A percentile compares a stretch with the other conserved stretches of the same genome.
These are phyloP conservation scores for Acanthochlamys bracteata DNA, from an alignment of 106 monocot species.

Conservation along the genomic window DNA sequence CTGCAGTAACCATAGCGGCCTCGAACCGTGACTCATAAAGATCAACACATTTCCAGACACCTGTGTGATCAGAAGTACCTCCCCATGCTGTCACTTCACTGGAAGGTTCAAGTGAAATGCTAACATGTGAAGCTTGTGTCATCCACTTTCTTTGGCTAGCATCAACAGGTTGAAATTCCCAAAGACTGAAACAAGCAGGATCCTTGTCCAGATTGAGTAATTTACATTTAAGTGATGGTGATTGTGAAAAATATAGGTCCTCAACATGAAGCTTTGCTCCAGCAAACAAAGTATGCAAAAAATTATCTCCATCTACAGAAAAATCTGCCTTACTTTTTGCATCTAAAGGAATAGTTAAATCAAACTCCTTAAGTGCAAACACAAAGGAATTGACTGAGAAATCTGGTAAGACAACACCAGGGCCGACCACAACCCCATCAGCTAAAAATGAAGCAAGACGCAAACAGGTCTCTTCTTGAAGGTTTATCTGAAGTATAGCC, in stretches of 20 bases:
- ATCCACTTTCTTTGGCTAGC: slow-evolving; percentile 85
- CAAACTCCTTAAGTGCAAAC: slow-evolving; percentile 72
- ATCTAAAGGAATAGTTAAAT: slow-evolving; percentile 73
- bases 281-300: slow-evolving; percentile 43
- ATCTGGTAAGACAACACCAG: slow-evolving; percentile 66
- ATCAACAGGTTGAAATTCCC: slow-evolving; percentile 88
- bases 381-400: slow-evolving; percentile 65
- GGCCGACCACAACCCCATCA: slow-evolving; percentile 82
- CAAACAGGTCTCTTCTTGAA: slow-evolving; percentile 89
- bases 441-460: slow-evolving; percentile 89
- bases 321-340: slow-evolving; percentile 18
- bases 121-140: slow-evolving; percentile 56
- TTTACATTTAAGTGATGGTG: slow-evolving; percentile 68
- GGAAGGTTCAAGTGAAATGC: slow-evolving; percentile 71
- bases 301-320: slow-evolving; percentile 10
- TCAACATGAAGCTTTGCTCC: slow-evolving; percentile 90
- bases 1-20: slow-evolving; percentile 94
- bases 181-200: slow-evolving; percentile 89
- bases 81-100: slow-evolving; percentile 11
- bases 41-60: slow-evolving; percentile 83
- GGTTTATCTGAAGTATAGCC: slow-evolving; percentile 51
- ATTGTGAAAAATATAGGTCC: slow-evolving; percentile 53
- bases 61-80: slow-evolving; percentile 19
- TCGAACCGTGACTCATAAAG: slow-evolving; percentile 68
- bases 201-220: slow-evolving; percentile 88